phyloP scores from a whole-genome alignment of 2,329 filamentous ascomycete genomes.

The Ophiosphaerella korrae region DNA sequence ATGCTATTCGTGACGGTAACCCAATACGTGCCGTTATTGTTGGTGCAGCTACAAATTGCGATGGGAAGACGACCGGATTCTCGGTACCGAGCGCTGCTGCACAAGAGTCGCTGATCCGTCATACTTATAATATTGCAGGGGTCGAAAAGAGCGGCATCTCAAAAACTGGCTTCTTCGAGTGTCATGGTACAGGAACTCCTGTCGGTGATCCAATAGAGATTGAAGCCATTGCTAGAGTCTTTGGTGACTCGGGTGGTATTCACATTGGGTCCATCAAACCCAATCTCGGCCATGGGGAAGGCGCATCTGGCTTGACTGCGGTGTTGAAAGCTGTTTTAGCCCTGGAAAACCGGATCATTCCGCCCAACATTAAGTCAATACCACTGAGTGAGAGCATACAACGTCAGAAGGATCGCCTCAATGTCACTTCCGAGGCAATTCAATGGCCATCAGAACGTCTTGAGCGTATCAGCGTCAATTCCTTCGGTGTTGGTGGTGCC shows the following conservation, averaged over 20 bases:
- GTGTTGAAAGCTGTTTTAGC: conserved; percentile 46
- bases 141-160: background rate
- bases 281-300: conserved; percentile 45
- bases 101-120: background rate
- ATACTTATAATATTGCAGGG: background rate
- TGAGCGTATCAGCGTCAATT: conserved; percentile 13
- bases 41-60: conserved; percentile 17
- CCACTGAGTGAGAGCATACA: too few relatives aligned
- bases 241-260: conserved; percentile 8
- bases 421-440: too few relatives aligned
- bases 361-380: conserved; percentile 26
- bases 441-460: conserved; percentile 6
- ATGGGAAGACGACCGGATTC: conserved; percentile 7
- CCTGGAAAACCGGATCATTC: conserved; percentile 43
- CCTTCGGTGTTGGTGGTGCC: conserved; percentile 15
- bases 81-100: background rate
- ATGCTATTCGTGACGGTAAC: conserved; percentile 36
- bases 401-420: too few relatives aligned
- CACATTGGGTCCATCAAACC: conserved; percentile 30
- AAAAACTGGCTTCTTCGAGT: conserved; percentile 39
- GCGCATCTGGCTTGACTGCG: conserved; percentile 32
- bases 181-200: conserved; percentile 55
- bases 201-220: conserved; percentile 49
- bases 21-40: conserved; percentile 40
- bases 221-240: conserved; percentile 13